phyloP scores from a whole-genome alignment of 495 filamentous ascomycete species.

The Ramalina peruviana region DNA sequence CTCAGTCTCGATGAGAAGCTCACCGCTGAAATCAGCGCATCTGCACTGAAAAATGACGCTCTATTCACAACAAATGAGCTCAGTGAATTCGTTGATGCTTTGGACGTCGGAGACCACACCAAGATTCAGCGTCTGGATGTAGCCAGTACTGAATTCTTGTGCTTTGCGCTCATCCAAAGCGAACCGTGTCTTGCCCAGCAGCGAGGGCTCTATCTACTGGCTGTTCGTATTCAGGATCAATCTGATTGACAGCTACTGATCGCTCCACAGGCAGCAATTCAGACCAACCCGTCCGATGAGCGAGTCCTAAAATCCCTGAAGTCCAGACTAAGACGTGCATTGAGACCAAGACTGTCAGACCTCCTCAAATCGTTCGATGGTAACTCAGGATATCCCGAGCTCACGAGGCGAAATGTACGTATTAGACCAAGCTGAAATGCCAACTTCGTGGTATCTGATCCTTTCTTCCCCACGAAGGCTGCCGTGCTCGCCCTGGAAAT shows the following conservation, averaged over 20 bases:
- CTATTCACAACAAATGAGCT: neutral
- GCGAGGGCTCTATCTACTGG: conserved; percentile 12
- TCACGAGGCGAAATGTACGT: too few relatives aligned
- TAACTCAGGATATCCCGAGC: too few relatives aligned
- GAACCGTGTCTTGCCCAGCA: conserved; percentile 9
- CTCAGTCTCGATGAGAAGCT: neutral
- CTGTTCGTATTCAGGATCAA: neutral
- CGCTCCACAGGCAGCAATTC: conserved; percentile 1
- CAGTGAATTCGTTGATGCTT: neutral
- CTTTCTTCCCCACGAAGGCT: too few relatives aligned
- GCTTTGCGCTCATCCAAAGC: neutral
- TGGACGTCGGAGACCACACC: neutral
- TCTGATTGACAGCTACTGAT: neutral
- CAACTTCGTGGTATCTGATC: too few relatives aligned
- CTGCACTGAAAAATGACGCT: neutral
- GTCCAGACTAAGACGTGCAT: neutral
- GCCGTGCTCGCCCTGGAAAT: too few relatives aligned
- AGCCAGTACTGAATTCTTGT: conserved; percentile 2
- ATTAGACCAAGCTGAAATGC: too few relatives aligned
- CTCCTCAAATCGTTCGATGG: too few relatives aligned
- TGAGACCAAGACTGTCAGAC: too few relatives aligned
- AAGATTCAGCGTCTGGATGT: neutral
- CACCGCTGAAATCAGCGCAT: neutral
- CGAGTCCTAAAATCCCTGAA: neutral
- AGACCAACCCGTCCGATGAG: neutral